phyloP scores from a whole-genome alignment of 768 basidiomycete genomes.

The Tylopilus felleus region DNA sequence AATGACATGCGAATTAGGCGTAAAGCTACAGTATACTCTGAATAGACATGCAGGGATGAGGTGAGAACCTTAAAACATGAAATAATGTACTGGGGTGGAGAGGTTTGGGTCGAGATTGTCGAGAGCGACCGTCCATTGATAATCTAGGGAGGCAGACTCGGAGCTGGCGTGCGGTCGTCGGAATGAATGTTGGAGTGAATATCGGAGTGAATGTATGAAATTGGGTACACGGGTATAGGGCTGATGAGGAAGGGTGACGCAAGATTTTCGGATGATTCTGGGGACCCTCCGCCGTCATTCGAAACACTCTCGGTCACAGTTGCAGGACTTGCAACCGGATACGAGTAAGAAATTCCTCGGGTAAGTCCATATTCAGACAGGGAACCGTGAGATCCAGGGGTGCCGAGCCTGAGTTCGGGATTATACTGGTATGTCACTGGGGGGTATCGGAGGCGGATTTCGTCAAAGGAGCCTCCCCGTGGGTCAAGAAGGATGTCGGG shows the following conservation, averaged over 20 bases:
- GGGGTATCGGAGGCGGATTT: slow-evolving; percentile 8
- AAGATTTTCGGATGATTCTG: slow-evolving; percentile 9
- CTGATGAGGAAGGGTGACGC: slow-evolving; percentile 23
- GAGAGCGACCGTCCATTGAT: not conserved
- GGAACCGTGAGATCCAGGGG: slow-evolving; percentile 4
- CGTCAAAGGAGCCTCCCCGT: slow-evolving; percentile 8
- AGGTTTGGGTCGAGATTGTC: not conserved
- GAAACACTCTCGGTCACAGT: slow-evolving; percentile 3
- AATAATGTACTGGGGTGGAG: not conserved
- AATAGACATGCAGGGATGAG: slow-evolving; percentile 8
- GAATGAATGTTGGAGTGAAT: slow-evolving; percentile 11
- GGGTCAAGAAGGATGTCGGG: slow-evolving; percentile 3
- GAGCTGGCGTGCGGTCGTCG: slow-evolving; percentile 1
- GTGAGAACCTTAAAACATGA: slow-evolving; percentile 10
- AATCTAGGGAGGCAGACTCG: slow-evolving; percentile 3
- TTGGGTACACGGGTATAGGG: slow-evolving; percentile 30
- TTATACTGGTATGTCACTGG: slow-evolving; percentile 3
- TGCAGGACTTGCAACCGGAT: slow-evolving; percentile 2
- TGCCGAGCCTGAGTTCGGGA: not conserved
- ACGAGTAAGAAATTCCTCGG: slow-evolving; percentile 6
- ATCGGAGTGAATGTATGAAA: slow-evolving; percentile 18
- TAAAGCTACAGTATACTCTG: slow-evolving; percentile 14
- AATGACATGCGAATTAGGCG: not conserved
- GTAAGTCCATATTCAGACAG: slow-evolving; percentile 12
- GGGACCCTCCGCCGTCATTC: not conserved